phyloP scores from a whole-genome alignment of 2,329 filamentous ascomycete genomes.

The Talaromyces sp. region DNA sequence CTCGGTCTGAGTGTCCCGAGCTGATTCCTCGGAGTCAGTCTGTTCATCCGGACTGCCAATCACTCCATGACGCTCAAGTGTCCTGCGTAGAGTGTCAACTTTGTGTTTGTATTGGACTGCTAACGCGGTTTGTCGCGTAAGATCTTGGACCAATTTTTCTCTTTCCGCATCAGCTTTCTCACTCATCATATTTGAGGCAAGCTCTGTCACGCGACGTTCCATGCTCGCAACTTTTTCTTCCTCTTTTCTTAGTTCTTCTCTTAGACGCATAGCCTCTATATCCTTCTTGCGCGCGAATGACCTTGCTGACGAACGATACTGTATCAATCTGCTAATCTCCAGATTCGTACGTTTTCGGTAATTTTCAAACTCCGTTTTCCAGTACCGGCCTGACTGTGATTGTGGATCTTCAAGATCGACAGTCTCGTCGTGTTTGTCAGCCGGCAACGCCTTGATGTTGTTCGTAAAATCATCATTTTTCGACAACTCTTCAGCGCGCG shows the following conservation, averaged over 20 bases:
- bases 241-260: slow-evolving; percentile 50
- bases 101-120: slow-evolving; percentile 43
- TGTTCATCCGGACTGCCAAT: slow-evolving; percentile 27
- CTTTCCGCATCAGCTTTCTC: slow-evolving; percentile 30
- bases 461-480: slow-evolving; percentile 16
- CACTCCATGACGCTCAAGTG: slow-evolving; percentile 37
- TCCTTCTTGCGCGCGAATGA: slow-evolving; percentile 58
- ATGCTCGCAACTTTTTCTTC: slow-evolving; percentile 40
- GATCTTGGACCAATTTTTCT: slow-evolving; percentile 38
- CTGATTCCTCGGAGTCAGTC: slow-evolving; percentile 24
- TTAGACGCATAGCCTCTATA: slow-evolving; percentile 48
- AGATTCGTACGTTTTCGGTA: slow-evolving; percentile 54
- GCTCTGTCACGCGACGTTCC: slow-evolving; percentile 39
- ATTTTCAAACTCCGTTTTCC: slow-evolving; percentile 57
- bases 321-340: slow-evolving; percentile 57
- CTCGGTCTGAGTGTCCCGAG: slow-evolving; percentile 20
- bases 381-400: slow-evolving; percentile 56
- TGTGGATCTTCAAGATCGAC: slow-evolving; percentile 51
- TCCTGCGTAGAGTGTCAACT: slow-evolving; percentile 32
- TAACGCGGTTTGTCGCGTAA: slow-evolving; percentile 42
- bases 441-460: slow-evolving; percentile 19
- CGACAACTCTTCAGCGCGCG: slow-evolving; percentile 15
- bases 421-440: slow-evolving; percentile 43
- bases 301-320: slow-evolving; percentile 56
- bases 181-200: slow-evolving; percentile 37